These are phyloP conservation scores for Kockiozyma suomiensis DNA, from an alignment of 805 yeast species.

Conservation along the genomic window DNA sequence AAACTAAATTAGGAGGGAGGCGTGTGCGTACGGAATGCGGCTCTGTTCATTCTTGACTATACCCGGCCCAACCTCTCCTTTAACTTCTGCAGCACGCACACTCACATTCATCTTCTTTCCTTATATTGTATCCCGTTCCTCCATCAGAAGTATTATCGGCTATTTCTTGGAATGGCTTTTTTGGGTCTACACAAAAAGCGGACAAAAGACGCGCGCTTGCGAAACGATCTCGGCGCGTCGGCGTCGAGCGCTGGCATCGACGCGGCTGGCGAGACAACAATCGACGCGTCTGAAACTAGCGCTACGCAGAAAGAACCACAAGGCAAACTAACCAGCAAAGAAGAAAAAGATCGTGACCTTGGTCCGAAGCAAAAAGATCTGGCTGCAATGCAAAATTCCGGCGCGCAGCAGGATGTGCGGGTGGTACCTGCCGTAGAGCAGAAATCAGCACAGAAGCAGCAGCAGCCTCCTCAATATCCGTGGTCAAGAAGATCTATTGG, in stretches of 20 bases:
- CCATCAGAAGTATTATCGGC: neutral
- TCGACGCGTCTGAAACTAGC: constrained; percentile 6
- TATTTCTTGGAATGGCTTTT: constrained; percentile 5
- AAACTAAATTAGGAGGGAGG: neutral
- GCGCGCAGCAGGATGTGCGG: neutral
- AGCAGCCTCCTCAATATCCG: constrained; percentile 18
- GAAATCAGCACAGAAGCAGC: neutral
- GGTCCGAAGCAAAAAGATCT: neutral
- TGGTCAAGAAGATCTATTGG: constrained; percentile 19
- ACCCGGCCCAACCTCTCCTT: neutral
- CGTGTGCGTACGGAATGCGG: constrained; percentile 9
- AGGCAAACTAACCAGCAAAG: neutral
- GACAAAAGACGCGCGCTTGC: constrained; percentile 1
- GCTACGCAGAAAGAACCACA: neutral
- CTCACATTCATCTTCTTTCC: neutral
- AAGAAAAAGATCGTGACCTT: neutral
- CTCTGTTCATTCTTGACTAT: neutral
- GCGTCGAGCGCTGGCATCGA: constrained; percentile 7
- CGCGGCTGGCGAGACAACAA: constrained; percentile 1
- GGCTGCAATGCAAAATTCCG: neutral
- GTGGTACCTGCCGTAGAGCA: constrained; percentile 1
- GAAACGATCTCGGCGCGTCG: constrained; percentile 5
- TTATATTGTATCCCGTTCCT: neutral
- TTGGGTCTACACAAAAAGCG: constrained; percentile 8
- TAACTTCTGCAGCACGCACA: neutral